Evolutionary conservation across 2,329 filamentous ascomycete genomes (phyloP), one percentile per base, ranked within the genome.

Genomic region (Fusarium tricinctum): DNA sequence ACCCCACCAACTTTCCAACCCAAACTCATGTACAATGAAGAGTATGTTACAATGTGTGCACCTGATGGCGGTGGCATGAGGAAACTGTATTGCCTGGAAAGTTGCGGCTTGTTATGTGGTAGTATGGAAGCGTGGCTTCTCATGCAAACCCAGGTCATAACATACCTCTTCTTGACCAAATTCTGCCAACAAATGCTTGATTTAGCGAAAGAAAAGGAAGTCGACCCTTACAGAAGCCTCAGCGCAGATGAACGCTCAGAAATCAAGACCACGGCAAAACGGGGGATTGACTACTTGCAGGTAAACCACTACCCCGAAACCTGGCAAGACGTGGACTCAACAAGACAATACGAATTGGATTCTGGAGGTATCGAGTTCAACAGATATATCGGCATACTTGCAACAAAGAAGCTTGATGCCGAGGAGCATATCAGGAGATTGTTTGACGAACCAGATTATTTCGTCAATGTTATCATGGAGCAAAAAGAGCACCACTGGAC

Each of bases 401-500:
- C 8, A 43, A 2, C 71, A 73, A 23, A 47, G n/a, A 23, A 40
- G 50, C 33, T 38, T 1, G 26, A 43, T 20, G 63, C 70, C 9
- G 58, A 63, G 19, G 44, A 70, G 4, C 68, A 73, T 19, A 30
- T 73, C 38, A 32, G 17, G 8, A 48, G 23, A n/a, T 30, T 73
- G 7, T 73, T 73, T 26, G 43, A 73, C 14, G 56, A 73, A 4
- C 70, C 68, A 5, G 46, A 64, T 12, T 73, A 73, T 40, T 71
- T 73, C 26, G 38, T 43, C 13, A 32, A 65, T 17, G 30, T 23
- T 3, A 28, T 73, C 22, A 22, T 63, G 12, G 70, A 73, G 10
- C 63, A 72, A 47, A 73, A 68, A 28, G 57, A 70, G 8, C 70
- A 73, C 23, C 66, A 73, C n/a, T 73, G 68, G 68, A 35, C 33